Evolutionary conservation across 495 filamentous ascomycete genomes (phyloP).

Genomic region (Penicillium fimorum): DNA sequence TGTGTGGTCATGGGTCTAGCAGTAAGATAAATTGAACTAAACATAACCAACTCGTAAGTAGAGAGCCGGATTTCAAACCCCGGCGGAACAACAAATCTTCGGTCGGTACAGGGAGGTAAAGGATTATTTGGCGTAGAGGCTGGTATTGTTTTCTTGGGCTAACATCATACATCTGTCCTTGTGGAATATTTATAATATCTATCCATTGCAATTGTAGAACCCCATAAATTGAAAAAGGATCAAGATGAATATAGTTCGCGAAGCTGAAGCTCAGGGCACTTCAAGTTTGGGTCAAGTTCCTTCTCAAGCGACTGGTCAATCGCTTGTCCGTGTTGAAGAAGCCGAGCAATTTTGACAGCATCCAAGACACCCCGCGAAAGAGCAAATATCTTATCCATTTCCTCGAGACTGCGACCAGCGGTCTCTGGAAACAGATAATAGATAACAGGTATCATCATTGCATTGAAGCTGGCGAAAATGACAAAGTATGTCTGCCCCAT

Average conservation of each 20-base stretch:
- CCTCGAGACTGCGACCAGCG: conserved; percentile 48
- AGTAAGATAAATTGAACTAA: no score
- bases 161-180: no score
- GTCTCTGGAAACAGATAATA: conserved; percentile 63
- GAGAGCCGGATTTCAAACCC: no score
- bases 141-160: no score
- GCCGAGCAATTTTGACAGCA: conserved; percentile 18
- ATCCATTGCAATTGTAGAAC: neutral
- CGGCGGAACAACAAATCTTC: no score
- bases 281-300: conserved; percentile 6
- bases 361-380: conserved; percentile 22
- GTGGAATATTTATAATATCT: no score
- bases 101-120: no score
- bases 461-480: conserved; percentile 49
- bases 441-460: conserved; percentile 55
- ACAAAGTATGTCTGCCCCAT: conserved; percentile 26
- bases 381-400: conserved; percentile 49
- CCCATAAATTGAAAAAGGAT: neutral
- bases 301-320: conserved; percentile 12
- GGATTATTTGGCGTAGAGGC: no score
- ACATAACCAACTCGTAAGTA: no score
- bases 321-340: conserved; percentile 12
- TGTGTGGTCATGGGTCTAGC: no score
- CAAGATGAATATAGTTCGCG: conserved; percentile 2
- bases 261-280: conserved; percentile 9